Base-by-base conservation (phyloP, 192 early-diverging fungal species). In the Globomyces pollinis-pini region DNA sequence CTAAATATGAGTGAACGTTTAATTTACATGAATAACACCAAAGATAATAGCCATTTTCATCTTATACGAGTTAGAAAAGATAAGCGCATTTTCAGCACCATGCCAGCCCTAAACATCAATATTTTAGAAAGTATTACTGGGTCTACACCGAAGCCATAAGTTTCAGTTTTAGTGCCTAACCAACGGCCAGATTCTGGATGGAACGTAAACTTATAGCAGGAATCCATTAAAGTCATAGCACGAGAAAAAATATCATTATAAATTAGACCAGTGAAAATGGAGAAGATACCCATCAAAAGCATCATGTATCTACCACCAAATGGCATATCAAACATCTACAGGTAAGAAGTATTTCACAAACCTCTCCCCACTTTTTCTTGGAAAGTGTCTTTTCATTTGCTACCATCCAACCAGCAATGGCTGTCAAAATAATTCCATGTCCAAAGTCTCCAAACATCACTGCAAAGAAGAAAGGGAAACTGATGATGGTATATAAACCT, bases 391-490 rank as follows among this genome's bases (percentile, higher is more conserved):
- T 83, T 76, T 99, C 96, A 59, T 89, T 85, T 31, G 75, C 33
- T 47, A 87, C 81, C 64, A 99, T 71, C 63, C 86, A 89, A 1
- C 77, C 63, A 3, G 86, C 91, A 57, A 70, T 64, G n/a, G 88
- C 57, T 2, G 90, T 74, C 74, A 99, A 80, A 38, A 99, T 59
- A 32, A 92, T 66, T 24, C 94, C 96, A 64, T 99, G 96, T 44
- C 96, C 96, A 32, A 96, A 81, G 72, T 99, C 96, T 57, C 96
- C 96, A 80, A 99, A 99, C 96, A 99, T 99, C 56, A 99, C 83
- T 42, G 96, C 94, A 73, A 99, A 99, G 53, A 99, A 70, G 69
- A 99, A 99, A n/a, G 96, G 96, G 78, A 99, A 99, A 0, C 91
- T 93, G 38, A 98, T 95, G 11, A 88, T 67, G 0, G 96, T 96